Base-by-base conservation (phyloP, 345 rosid species). In the Salix purpurea region DNA sequence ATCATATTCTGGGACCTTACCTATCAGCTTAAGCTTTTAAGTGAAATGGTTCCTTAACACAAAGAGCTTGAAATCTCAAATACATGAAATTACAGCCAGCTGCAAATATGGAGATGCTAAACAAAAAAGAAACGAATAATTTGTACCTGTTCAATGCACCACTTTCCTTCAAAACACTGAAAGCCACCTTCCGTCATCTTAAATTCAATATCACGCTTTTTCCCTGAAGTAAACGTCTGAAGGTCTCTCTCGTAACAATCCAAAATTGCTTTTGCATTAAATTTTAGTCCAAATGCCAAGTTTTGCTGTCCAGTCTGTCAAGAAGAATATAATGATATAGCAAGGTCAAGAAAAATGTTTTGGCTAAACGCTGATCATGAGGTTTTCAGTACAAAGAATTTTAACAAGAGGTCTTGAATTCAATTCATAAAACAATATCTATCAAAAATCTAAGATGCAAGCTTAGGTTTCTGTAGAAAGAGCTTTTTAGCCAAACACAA, bases 141-240 rank as follows among this genome's bases (percentile, higher is more conserved):
- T 24, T 28, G 83, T 79, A 93, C 99, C 92, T 93, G 96, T 80
- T 93, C 93, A 61, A 95, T 88, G 4, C 91, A 89, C 99, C 99
- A 95, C 73, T 89, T 93, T 69, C 99, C 99, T 90, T 92, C 88
- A 74, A 90, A 93, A 28, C 87, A 73, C 40, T 91, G 92, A 74
- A 95, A 95, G 84, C 93, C 99, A 18, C 99, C 99, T 81, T 95
- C 97, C 18, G 86, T 85, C 99, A 95, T 93, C 81, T 89, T 90
- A 75, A 93, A 95, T 12, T 89, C 97, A 81, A 95, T 95, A 30
- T 93, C 98, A 13, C 98, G 97, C 65, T 85, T 91, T 39, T 69
- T 83, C 5, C 94, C 87, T 8, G 70, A 42, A 28, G 90, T 84
- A n/a, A 86, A 74, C 76, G 58, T 85, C 89, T 90, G 90, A 44